phyloP scores from a whole-genome alignment of 441 rosid species.

The Erodium texanum region DNA sequence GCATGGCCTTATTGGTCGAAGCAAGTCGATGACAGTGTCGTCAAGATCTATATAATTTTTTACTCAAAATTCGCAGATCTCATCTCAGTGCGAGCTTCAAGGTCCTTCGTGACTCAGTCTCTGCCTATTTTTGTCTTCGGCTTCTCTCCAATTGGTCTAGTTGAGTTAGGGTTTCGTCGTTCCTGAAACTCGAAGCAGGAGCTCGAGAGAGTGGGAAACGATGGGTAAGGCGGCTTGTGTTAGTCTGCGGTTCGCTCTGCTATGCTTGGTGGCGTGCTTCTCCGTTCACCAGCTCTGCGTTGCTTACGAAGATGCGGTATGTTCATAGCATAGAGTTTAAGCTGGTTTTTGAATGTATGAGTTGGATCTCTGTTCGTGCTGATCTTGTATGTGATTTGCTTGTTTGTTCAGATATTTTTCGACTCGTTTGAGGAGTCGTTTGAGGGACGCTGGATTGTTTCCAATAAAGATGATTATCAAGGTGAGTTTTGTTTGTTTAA shows the following conservation, averaged over 20 bases:
- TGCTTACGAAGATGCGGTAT: background rate
- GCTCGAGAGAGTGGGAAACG: background rate
- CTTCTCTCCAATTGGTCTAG: background rate
- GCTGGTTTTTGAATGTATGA: background rate
- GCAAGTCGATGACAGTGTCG: background rate
- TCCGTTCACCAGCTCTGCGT: background rate
- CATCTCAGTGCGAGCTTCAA: background rate
- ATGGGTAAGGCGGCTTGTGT: background rate
- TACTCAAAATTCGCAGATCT: background rate
- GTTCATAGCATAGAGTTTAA: background rate
- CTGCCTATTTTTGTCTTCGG: background rate
- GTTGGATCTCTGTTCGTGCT: background rate
- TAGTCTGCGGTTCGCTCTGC: background rate
- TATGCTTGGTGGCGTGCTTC: background rate
- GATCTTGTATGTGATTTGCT: background rate
- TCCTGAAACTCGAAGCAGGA: background rate
- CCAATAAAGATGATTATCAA: background rate
- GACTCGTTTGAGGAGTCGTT: background rate
- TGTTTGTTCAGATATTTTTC: background rate
- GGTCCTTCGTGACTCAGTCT: background rate
- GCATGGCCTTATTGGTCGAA: background rate
- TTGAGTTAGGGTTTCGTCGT: no score
- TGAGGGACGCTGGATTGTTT: background rate
- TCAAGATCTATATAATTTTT: background rate
- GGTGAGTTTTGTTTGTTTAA: background rate